These are phyloP conservation scores for Stachybotrys elegans DNA, from an alignment of 2,329 filamentous ascomycete species.

Conservation along the genomic window DNA sequence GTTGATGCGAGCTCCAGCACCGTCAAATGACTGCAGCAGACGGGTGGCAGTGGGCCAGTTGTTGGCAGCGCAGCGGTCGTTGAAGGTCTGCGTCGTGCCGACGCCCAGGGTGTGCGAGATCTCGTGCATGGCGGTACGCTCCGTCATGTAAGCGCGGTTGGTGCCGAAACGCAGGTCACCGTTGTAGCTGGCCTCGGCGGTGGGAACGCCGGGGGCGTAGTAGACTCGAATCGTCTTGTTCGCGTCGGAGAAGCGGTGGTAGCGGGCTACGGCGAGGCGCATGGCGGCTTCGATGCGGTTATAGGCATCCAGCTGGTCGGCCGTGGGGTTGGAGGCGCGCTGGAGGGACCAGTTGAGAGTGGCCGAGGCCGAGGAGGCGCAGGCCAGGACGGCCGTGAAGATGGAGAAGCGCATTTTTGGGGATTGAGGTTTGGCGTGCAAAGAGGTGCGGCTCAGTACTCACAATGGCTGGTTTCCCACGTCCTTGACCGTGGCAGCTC, in stretches of 20 bases:
- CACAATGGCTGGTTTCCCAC: too few species aligned
- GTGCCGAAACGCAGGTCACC: constrained; percentile 42
- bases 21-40: constrained; percentile 37
- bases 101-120: constrained; percentile 42
- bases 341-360: constrained; percentile 33
- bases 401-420: constrained; percentile 28
- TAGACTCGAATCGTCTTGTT: constrained; percentile 33
- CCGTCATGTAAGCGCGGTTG: constrained; percentile 40
- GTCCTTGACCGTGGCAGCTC: too few species aligned
- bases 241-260: constrained; percentile 27
- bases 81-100: constrained; percentile 37
- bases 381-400: constrained; percentile 19
- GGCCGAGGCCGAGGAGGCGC: constrained; percentile 26
- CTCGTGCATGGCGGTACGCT: constrained; percentile 44
- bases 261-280: constrained; percentile 32
- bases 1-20: constrained; percentile 27
- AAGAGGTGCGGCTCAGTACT: too few species aligned
- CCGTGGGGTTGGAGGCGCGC: constrained; percentile 31
- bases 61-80: constrained; percentile 29
- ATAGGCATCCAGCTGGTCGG: constrained; percentile 39
- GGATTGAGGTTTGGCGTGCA: too few species aligned
- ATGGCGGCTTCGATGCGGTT: constrained; percentile 36
- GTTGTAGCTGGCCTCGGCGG: constrained; percentile 40
- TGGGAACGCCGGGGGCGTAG: constrained; percentile 38
- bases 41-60: constrained; percentile 35